Base-by-base conservation (phyloP, 73 alveolate genomes). In the Tetrahymena borealis region DNA sequence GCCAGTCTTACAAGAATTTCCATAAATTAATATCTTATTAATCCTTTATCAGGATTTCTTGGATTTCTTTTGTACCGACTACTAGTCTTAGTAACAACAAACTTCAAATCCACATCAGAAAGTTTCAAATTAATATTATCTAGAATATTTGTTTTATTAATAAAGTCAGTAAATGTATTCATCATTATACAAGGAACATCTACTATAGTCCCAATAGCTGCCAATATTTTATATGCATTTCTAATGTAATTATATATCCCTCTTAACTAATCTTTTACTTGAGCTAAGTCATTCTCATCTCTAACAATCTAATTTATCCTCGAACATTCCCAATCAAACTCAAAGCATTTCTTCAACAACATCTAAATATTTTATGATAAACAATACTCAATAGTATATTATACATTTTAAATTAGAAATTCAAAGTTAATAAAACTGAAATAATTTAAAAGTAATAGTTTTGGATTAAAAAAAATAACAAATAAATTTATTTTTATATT, bases 1-100 rank as follows among this genome's bases (percentile, higher is more conserved):
- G 96, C 96, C 39, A 94, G 36, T 79, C 99, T 94, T 2, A 94
- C 99, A 24, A 97, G 92, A 28, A 94, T 91, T 93, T 97, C 99
- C 97, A 97, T 93, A 36, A 95, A 96, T 91, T 97, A 79, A 91
- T 96, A 96, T 36, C 98, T 85, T 7, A 96, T 94, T n/a, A 96
- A 91, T 31, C 90, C 41, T 31, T 96, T 95, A 15, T 96, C 98
- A 38, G 97, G 97, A 90, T 95, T 96, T 90, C 92, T 60, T 11
- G 96, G 94, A 78, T 94, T 91, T 28, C 91, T 40, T 93, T 95
- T 96, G 38, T 78, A 85, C 39, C 95, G 94, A 6, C 90, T 90
- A 16, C 96, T 96, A 33, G 97, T 94, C 10, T 95, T 95, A 28
- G 97, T 95, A 5, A 91, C 94, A 33, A 94, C 97, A 43, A 95